A percentile compares a stretch with the other conserved stretches of the same genome.
phyloP scores from a whole-genome alignment of 2,329 filamentous ascomycete genomes.

The Myriosclerotinia curreyana region DNA sequence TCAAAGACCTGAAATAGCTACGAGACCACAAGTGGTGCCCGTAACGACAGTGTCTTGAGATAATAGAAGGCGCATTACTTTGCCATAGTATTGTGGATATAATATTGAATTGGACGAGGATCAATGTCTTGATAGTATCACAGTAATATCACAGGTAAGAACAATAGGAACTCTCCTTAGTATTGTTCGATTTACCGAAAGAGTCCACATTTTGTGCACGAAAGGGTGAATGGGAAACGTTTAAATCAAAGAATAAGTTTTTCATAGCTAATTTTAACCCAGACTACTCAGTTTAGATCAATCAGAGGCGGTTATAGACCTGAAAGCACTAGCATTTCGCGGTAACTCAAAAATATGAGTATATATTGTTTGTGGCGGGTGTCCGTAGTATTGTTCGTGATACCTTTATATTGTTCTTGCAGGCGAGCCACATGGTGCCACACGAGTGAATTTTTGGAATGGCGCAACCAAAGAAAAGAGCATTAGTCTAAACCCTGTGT shows the following conservation, averaged over 20 bases:
- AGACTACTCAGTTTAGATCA: conserved; percentile 2
- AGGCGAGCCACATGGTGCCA: conserved; percentile 19
- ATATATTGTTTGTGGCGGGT: conserved; percentile 7
- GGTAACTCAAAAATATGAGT: conserved; percentile 1
- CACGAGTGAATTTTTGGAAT: conserved; percentile 7
- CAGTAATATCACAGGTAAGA: background rate
- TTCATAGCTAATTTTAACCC: background rate
- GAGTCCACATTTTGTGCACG: background rate
- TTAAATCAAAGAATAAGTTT: background rate
- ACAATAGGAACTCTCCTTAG: conserved; percentile 16
- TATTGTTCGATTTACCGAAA: conserved; percentile 15
- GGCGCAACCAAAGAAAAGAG: conserved; percentile 40
- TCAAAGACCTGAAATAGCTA: background rate
- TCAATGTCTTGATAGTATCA: background rate
- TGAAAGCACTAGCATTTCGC: conserved; percentile 4
- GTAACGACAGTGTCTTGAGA: conserved; percentile 10
- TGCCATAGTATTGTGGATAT: conserved; percentile 12
- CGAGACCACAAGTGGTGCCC: background rate
- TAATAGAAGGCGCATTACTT: conserved; percentile 14
- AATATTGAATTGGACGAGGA: background rate
- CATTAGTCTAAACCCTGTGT: conserved; percentile 30
- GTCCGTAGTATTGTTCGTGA: conserved; percentile 20
- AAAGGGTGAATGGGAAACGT: background rate
- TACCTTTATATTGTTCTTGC: conserved; percentile 19
- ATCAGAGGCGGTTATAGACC: background rate